Conservation (phyloP, 495 filamentous ascomycete species). For the Copromyces sp. region DNA sequence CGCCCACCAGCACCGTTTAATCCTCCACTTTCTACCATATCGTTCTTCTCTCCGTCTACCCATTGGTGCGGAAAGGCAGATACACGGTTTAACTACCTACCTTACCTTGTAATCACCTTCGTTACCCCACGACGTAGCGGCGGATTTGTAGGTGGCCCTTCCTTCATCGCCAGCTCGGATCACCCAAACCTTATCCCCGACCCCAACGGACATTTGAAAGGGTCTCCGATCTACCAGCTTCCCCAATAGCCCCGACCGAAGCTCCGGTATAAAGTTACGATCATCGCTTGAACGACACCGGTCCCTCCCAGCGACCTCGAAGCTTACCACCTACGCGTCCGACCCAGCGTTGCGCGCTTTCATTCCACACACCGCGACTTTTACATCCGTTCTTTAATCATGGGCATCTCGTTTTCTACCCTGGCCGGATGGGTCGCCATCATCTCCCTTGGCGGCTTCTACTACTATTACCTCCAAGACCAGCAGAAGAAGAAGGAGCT, state of each 20-base stretch:
- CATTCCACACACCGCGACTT: not conserved
- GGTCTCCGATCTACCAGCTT: not conserved
- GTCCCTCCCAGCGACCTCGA: constrained; percentile 1
- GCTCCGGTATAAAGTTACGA: not conserved
- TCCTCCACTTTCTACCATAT: not conserved
- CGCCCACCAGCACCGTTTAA: not conserved
- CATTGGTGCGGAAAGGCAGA: not conserved
- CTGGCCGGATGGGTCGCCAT: constrained; percentile 48
- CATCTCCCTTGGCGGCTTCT: constrained; percentile 35
- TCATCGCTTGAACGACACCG: not conserved
- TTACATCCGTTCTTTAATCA: constrained; percentile 10
- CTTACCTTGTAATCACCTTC: not conserved
- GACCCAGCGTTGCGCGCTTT: not conserved
- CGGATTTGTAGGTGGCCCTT: not conserved
- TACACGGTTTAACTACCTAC: not conserved
- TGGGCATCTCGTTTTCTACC: constrained; percentile 36
- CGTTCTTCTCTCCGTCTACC: not conserved
- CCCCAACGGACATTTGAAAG: not conserved
- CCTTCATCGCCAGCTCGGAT: not conserved
- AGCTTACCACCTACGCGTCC: not conserved
- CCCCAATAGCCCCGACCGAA: not conserved
- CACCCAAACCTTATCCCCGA: not conserved
- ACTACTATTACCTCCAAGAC: constrained; percentile 10
- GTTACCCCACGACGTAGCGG: not conserved
- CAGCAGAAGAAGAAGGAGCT: constrained; percentile 7